These are phyloP conservation scores for Celoporthe dispersa DNA, from an alignment of 2,329 filamentous ascomycete species.

Conservation along the genomic window DNA sequence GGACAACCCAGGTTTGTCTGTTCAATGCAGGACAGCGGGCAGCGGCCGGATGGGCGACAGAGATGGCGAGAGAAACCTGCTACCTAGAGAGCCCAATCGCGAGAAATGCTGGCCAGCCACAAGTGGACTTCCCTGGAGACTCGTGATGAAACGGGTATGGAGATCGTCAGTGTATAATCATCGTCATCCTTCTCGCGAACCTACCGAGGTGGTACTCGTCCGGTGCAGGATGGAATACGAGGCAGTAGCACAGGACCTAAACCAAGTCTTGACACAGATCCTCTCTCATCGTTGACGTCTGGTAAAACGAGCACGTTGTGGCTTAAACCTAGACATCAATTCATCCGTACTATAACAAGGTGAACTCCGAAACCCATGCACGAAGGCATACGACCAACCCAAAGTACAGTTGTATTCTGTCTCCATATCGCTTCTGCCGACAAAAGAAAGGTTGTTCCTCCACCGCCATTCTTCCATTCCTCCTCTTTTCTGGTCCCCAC, in stretches of 20 bases:
- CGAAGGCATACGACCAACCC: conserved; percentile 33
- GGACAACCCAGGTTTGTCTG: background rate
- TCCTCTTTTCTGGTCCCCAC: background rate
- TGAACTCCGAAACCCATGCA: conserved; percentile 41
- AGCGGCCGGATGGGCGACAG: background rate
- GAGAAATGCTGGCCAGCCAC: background rate
- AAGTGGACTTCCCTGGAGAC: background rate
- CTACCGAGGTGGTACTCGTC: background rate
- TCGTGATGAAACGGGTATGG: background rate
- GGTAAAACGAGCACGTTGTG: background rate
- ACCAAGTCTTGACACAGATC: background rate
- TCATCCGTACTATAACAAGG: conserved; percentile 36
- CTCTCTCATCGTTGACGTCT: background rate
- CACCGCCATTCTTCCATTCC: background rate
- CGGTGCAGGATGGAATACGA: too few species aligned
- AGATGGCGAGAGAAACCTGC: background rate
- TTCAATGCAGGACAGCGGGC: background rate
- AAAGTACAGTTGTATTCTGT: conserved; percentile 23
- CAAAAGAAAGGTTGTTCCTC: conserved; percentile 18
- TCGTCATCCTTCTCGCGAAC: background rate
- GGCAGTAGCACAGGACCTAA: background rate
- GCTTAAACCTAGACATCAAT: conserved; percentile 31
- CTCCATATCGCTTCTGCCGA: conserved; percentile 21
- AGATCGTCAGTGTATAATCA: too few species aligned
- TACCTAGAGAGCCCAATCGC: background rate